Conservation (phyloP, 1,284 basidiomycete genomes). For the Puccinia coronata region DNA sequence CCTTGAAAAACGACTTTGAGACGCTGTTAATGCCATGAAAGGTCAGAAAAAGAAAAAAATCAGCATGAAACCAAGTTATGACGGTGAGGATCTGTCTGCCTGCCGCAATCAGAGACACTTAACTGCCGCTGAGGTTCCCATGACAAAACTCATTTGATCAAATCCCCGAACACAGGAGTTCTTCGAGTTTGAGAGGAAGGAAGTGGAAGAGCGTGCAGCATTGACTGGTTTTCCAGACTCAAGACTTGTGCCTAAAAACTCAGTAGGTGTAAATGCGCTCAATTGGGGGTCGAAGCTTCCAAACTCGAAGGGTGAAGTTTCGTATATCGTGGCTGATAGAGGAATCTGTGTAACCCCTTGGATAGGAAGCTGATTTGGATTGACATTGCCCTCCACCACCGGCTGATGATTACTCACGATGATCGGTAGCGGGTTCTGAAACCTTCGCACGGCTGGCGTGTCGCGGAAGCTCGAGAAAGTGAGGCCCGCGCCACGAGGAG, state of each 20-base stretch:
- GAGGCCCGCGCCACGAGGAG: conserved; percentile 24
- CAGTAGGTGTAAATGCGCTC: conserved; percentile 56
- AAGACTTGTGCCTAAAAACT: conserved; percentile 54
- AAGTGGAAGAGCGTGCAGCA: no score
- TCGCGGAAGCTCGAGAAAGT: conserved; percentile 22
- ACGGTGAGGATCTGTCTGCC: no score
- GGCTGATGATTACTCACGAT: conserved; percentile 27
- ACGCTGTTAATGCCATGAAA: conserved; percentile 1
- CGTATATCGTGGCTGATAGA: conserved; percentile 59
- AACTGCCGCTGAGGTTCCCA: conserved; percentile 42
- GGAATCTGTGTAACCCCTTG: conserved; percentile 8
- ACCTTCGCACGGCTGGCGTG: not conserved
- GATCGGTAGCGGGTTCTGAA: conserved; percentile 34
- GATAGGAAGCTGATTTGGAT: not conserved
- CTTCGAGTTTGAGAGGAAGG: not conserved
- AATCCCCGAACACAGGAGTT: conserved; percentile 22
- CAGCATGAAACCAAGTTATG: not conserved
- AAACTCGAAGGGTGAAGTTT: conserved; percentile 62
- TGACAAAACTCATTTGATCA: conserved; percentile 34
- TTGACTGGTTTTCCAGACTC: conserved; percentile 55
- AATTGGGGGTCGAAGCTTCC: conserved; percentile 61
- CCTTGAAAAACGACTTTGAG: conserved; percentile 12
- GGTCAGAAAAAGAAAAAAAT: not conserved
- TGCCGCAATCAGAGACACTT: not conserved
- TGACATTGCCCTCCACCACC: not conserved